These are phyloP conservation scores for Cyclostephanos tholiformis DNA, from an alignment of 108 stramenopile species.

Conservation along the genomic window DNA sequence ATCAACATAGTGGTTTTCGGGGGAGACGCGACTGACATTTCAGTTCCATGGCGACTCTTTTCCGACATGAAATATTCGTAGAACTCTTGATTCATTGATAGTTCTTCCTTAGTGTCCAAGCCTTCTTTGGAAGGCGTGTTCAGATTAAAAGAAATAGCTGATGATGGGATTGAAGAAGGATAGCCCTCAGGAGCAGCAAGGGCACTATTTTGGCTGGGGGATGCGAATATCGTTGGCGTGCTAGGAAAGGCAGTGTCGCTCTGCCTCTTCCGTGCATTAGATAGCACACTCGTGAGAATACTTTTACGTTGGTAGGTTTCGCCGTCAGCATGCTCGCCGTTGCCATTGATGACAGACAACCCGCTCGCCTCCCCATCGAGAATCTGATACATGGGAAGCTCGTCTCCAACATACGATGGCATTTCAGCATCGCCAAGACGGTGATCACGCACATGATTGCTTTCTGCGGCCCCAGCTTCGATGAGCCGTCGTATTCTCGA, in stretches of 20 bases:
- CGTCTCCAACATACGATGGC: conserved; percentile 5
- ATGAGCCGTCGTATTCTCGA: conserved; percentile 35
- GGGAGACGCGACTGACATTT: conserved; percentile 16
- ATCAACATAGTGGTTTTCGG: conserved; percentile 8
- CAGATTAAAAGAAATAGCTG: conserved; percentile 20
- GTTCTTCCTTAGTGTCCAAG: conserved; percentile 1
- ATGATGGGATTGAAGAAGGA: conserved; percentile 14
- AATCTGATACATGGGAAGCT: conserved; percentile 17
- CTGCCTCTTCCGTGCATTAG: conserved; percentile 28
- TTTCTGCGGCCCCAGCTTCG: conserved; percentile 29
- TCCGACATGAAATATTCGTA: conserved; percentile 48
- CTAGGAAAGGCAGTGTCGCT: conserved; percentile 15
- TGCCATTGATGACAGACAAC: conserved; percentile 36
- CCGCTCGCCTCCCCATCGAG: conserved; percentile 24
- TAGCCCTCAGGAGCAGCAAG: conserved; percentile 1
- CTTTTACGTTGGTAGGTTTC: conserved; percentile 13
- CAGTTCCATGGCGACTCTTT: conserved; percentile 11
- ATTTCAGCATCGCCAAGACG: neutral
- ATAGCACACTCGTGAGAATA: conserved; percentile 34
- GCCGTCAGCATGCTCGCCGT: conserved; percentile 4
- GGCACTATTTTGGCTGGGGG: conserved; percentile 13
- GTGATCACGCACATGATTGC: conserved; percentile 17
- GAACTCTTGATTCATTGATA: conserved; percentile 32
- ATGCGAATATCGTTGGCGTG: conserved; percentile 33
- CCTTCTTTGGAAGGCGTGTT: conserved; percentile 26